phyloP scores from a whole-genome alignment of 1,284 basidiomycete species.

The Leccinum pallidistipes region DNA sequence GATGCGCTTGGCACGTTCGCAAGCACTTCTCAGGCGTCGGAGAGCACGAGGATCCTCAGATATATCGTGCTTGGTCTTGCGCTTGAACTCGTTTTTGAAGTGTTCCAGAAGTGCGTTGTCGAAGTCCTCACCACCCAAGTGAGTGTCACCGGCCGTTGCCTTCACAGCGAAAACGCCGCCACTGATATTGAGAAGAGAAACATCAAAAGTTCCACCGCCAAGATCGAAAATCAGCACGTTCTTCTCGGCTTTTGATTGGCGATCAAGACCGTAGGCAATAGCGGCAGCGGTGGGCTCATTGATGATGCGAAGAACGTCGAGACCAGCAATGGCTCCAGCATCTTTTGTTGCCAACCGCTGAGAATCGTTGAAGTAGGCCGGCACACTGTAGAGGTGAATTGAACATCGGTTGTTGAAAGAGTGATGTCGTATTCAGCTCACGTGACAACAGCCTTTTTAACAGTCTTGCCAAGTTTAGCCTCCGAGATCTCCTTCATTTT shows the following conservation, averaged over 20 bases:
- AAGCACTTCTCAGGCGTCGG: constrained; percentile 92
- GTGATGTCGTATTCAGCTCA: constrained; percentile 37
- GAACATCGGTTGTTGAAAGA: background rate
- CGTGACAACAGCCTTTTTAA: constrained; percentile 96
- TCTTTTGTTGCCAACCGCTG: constrained; percentile 96
- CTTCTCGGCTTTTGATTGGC: constrained; percentile 89
- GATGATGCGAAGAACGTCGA: constrained; percentile 97
- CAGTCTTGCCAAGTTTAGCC: constrained; percentile 94
- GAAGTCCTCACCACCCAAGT: constrained; percentile 97
- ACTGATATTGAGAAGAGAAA: constrained; percentile 94
- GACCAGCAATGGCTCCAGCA: constrained; percentile 89
- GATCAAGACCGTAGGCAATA: constrained; percentile 92
- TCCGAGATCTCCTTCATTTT: constrained; percentile 99
- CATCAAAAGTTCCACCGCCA: constrained; percentile 99
- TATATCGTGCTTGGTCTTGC: constrained; percentile 97
- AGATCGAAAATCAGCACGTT: constrained; percentile 99
- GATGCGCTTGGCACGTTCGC: constrained; percentile 99
- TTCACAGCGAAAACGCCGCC: constrained; percentile 98
- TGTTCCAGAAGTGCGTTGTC: constrained; percentile 97
- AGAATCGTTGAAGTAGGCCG: constrained; percentile 98
- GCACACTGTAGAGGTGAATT: constrained; percentile 54
- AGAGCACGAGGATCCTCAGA: constrained; percentile 95
- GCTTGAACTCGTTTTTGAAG: constrained; percentile 99
- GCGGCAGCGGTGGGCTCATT: constrained; percentile 96
- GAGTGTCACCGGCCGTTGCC: constrained; percentile 98